Conservation (phyloP, 2,329 filamentous ascomycete species). For the Diaporthe australafricana region DNA sequence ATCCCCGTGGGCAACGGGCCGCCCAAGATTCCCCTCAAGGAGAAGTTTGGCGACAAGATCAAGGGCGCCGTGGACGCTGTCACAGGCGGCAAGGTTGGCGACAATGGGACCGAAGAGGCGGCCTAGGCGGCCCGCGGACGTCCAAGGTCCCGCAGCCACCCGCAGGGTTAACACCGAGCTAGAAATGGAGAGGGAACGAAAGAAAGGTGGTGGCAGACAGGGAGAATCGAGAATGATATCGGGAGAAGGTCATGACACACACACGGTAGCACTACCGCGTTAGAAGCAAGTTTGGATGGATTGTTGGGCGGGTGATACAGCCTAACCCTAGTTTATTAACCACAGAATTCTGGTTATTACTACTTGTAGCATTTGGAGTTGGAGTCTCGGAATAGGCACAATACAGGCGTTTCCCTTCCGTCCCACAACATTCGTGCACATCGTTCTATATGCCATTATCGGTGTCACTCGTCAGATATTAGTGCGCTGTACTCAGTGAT, state of each 20-base stretch:
- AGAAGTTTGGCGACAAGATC: constrained; percentile 32
- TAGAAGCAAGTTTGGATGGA: background rate
- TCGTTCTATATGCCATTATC: background rate
- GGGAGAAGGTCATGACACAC: too few relatives aligned
- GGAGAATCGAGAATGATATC: background rate
- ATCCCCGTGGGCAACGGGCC: constrained; percentile 30
- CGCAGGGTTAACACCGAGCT: too few relatives aligned
- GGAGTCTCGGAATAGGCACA: constrained; percentile 18
- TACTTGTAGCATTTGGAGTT: constrained; percentile 26
- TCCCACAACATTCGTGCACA: background rate
- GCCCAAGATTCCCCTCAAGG: constrained; percentile 36
- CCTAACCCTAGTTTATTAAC: background rate
- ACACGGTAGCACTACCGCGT: background rate
- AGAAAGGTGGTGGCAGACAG: background rate
- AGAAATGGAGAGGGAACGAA: too few relatives aligned
- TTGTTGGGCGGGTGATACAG: background rate
- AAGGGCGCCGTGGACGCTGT: constrained; percentile 34
- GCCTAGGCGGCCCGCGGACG: background rate
- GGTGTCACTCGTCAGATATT: too few relatives aligned
- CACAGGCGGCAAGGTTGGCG: constrained; percentile 4
- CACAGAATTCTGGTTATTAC: background rate
- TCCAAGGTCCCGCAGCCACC: background rate
- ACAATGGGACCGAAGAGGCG: constrained; percentile 28
- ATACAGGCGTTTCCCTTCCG: constrained; percentile 1
- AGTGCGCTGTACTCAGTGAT: background rate